Percentiles rank a stretch among this genome's conserved stretches.
Evolutionary conservation across 257 asterid species (phyloP).

Genomic region (Fraxinus cuspidata): DNA sequence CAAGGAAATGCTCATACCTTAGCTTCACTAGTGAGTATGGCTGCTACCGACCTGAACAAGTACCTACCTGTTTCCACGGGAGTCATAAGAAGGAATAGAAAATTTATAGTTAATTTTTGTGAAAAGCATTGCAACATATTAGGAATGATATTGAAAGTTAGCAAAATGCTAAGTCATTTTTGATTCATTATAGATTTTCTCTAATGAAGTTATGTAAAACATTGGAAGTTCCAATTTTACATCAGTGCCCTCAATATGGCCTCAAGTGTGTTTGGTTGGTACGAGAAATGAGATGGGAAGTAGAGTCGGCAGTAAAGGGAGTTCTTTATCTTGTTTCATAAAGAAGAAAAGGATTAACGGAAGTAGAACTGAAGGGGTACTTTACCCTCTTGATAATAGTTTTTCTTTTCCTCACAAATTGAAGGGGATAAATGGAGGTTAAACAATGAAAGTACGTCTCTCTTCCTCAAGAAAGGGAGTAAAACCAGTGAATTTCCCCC

Average conservation of each 20-base stretch:
- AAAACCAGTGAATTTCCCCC: not conserved
- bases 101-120: conserved; percentile 14
- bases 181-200: not conserved
- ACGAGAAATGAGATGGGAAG: not conserved
- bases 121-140: not conserved
- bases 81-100: conserved; percentile 4
- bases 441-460: not conserved
- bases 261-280: not conserved
- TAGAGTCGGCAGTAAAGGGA: not conserved
- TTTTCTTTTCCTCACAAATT: no score
- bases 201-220: not conserved
- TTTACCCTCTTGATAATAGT: not conserved
- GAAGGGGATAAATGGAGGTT: no score
- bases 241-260: not conserved
- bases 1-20: conserved; percentile 46
- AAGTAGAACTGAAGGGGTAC: not conserved
- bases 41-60: conserved; percentile 55
- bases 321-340: not conserved
- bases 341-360: not conserved
- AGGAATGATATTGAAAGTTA: not conserved
- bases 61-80: conserved; percentile 53
- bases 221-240: not conserved
- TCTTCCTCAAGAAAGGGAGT: not conserved
- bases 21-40: conserved; percentile 60
- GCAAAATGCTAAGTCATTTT: not conserved